These are phyloP conservation scores for Allantophomopsis lycopodina DNA, from an alignment of 2,329 filamentous ascomycete species.

Conservation along the genomic window DNA sequence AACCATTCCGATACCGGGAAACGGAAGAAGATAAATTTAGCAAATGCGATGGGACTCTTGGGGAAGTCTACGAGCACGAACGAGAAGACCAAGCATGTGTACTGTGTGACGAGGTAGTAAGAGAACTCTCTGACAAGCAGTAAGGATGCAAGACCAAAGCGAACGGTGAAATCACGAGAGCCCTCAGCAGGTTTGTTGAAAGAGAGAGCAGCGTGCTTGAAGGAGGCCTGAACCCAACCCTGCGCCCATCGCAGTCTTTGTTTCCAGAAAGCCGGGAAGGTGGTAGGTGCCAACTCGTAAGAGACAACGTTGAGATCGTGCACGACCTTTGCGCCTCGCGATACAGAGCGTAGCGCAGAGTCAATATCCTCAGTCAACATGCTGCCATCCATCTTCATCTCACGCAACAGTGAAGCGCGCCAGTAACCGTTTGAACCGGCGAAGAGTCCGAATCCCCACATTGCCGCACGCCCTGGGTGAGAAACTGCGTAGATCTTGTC, in stretches of 20 bases:
- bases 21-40: constrained; percentile 29
- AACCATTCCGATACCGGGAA: constrained; percentile 33
- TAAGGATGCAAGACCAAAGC: constrained; percentile 29
- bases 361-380: constrained; percentile 37
- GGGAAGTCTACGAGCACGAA: constrained; percentile 31
- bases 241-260: constrained; percentile 34
- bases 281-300: constrained; percentile 31
- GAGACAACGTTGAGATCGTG: constrained; percentile 33
- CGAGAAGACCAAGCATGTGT: constrained; percentile 28
- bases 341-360: constrained; percentile 29
- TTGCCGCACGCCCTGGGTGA: constrained; percentile 29
- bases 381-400: constrained; percentile 32
- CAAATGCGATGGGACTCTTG: constrained; percentile 19
- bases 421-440: constrained; percentile 34
- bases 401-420: constrained; percentile 26
- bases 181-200: constrained; percentile 24
- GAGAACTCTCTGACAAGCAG: constrained; percentile 29
- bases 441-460: constrained; percentile 33
- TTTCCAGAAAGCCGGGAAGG: constrained; percentile 29
- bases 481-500: constrained; percentile 37
- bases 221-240: constrained; percentile 32
- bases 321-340: constrained; percentile 25
- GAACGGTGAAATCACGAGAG: constrained; percentile 21
- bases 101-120: constrained; percentile 33
- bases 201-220: constrained; percentile 25